Evolutionary conservation across 441 rosid species (phyloP).

Genomic region (Populus hybrid): DNA sequence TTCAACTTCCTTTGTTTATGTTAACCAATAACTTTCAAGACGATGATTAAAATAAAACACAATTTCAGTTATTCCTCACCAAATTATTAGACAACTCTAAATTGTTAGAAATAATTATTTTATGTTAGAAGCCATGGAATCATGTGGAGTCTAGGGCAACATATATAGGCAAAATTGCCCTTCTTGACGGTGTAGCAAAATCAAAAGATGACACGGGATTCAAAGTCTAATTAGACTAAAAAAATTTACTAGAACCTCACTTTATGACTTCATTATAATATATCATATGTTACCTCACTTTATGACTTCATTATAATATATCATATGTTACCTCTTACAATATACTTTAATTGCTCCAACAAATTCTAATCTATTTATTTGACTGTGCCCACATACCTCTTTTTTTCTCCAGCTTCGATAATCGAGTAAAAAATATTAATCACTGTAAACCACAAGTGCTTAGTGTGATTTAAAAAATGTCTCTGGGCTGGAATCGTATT

Average conservation of each 20-base stretch:
- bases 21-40: no score
- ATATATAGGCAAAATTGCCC: neutral
- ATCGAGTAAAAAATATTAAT: neutral
- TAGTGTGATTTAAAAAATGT: neutral
- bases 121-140: neutral
- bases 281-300: neutral
- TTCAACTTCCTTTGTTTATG: neutral
- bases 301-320: neutral
- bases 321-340: no score
- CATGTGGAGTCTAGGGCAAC: no score
- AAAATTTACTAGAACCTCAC: neutral
- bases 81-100: no score
- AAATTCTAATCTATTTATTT: conserved; percentile 2
- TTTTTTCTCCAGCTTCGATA: conserved; percentile 6
- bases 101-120: no score
- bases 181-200: neutral
- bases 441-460: neutral
- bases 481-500: neutral
- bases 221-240: conserved; percentile 19
- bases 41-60: no score
- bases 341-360: neutral
- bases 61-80: no score
- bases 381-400: conserved; percentile 17
- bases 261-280: neutral
- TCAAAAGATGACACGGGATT: conserved; percentile 28